Percentiles rank a stretch among this genome's conserved stretches.
Evolutionary conservation across 2,329 filamentous ascomycete genomes (phyloP).

Genomic region (Colletotrichum sp.): DNA sequence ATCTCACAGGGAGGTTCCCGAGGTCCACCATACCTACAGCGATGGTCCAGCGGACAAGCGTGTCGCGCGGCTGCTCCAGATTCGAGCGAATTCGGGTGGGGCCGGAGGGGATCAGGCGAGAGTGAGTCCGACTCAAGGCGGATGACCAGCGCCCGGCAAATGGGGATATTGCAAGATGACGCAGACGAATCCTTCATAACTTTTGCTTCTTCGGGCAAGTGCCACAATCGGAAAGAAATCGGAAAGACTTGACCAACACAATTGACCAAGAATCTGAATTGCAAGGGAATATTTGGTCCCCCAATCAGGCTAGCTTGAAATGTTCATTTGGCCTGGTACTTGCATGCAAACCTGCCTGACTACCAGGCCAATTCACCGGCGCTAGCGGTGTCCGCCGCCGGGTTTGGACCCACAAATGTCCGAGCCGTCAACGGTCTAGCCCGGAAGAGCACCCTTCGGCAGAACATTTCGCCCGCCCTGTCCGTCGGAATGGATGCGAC

Average conservation of each 20-base stretch:
- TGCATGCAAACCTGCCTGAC: neutral
- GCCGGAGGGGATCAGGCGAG: neutral
- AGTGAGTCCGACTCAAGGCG: neutral
- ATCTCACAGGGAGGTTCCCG: too few relatives aligned
- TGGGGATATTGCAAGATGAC: neutral
- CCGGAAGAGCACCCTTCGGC: neutral
- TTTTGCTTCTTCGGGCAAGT: neutral
- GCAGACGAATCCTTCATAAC: neutral
- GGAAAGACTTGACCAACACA: neutral
- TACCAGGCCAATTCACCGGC: neutral
- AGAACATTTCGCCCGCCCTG: slow-evolving; percentile 1
- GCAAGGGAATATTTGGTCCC: neutral
- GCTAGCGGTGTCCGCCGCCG: neutral
- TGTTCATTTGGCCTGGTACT: neutral
- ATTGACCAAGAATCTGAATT: neutral
- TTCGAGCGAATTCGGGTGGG: neutral
- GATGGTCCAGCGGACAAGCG: neutral
- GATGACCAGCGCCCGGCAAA: neutral
- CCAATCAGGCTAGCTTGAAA: neutral
- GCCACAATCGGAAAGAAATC: neutral
- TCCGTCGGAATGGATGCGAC: neutral
- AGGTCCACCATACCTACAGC: neutral
- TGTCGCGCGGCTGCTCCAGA: neutral
- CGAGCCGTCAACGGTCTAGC: neutral
- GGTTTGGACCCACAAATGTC: neutral